These are phyloP conservation scores for Entomophthora muscae DNA, from an alignment of 371 early-diverging fungal species.

Conservation along the genomic window DNA sequence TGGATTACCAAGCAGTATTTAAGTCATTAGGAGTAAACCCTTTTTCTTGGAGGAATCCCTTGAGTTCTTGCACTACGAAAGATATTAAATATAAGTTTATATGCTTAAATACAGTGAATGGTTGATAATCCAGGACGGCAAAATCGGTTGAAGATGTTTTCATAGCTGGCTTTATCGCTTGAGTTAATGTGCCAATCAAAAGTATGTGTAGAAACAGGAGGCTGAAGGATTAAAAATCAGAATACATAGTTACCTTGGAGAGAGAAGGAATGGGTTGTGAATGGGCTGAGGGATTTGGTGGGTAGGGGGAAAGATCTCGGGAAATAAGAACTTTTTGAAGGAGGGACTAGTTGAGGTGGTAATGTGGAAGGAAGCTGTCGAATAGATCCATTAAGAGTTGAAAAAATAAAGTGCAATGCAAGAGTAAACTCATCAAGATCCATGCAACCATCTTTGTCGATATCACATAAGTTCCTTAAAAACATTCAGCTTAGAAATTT, in stretches of 20 bases:
- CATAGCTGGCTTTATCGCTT: constrained; percentile 5
- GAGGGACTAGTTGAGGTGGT: background rate
- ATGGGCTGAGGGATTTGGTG: background rate
- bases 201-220: background rate
- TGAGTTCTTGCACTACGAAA: background rate
- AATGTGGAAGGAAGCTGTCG: background rate
- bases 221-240: background rate
- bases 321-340: background rate
- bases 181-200: constrained; percentile 9
- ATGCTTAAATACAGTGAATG: background rate
- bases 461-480: constrained; percentile 7
- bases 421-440: constrained; percentile 4
- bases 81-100: background rate
- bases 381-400: constrained; percentile 3
- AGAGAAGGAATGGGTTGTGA: background rate
- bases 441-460: constrained; percentile 3
- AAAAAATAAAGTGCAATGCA: constrained; percentile 6
- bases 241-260: background rate
- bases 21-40: background rate
- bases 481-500: background rate
- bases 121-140: background rate
- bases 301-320: background rate
- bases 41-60: background rate
- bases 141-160: background rate
- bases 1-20: constrained; percentile 4